Base-by-base conservation (phyloP, 805 yeast species). In the Candida xiaguanensis region DNA sequence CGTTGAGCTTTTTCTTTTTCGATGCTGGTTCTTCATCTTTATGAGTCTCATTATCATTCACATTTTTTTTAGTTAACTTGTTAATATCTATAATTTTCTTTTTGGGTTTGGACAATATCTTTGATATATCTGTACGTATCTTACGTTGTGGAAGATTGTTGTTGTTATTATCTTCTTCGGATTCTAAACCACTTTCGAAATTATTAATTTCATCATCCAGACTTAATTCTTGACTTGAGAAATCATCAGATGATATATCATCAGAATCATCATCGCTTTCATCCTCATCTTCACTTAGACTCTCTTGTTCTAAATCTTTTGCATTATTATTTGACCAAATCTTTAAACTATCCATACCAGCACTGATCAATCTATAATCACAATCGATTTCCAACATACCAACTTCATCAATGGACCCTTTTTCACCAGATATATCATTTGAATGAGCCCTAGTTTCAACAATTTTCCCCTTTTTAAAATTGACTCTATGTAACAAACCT, bases 271-370 rank as follows among this genome's bases (percentile, higher is more conserved):
- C 54, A 5, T 49, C 54, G 27, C 39, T 49, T 1, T 48, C 59
- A 17, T 9, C 8, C 5, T 53, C 64, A 6, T 54, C 67, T 2
- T 53, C 65, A 0, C 49, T 60, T 1, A 43, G 52, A 11, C 37
- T 51, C 6, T 41, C 51, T 1, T 40, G 46, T 4, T 43, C 45
- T 3, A 36, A 48, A 11, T 40, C 51, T 14, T 48, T 56, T 9
- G 41, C 44, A 3, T 38, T 44, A 24, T 49, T 41, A n/a, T 47
- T 64, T 8, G 74, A 67, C 98, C 98, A 91, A 5, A 91, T 67
- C 50, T 81, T 83, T 41, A 91, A 65, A 19, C 73, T 70, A 34
- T 85, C 91, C 89, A 90, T 83, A 15, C 96, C 93, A 5, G 84
- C 88, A 56, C 85, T 80, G 3, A 85, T 77, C 39, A 89, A 64